Evolutionary conservation across 1,284 basidiomycete genomes (phyloP).

Genomic region (Cutaneotrichosporon cavernicola): DNA sequence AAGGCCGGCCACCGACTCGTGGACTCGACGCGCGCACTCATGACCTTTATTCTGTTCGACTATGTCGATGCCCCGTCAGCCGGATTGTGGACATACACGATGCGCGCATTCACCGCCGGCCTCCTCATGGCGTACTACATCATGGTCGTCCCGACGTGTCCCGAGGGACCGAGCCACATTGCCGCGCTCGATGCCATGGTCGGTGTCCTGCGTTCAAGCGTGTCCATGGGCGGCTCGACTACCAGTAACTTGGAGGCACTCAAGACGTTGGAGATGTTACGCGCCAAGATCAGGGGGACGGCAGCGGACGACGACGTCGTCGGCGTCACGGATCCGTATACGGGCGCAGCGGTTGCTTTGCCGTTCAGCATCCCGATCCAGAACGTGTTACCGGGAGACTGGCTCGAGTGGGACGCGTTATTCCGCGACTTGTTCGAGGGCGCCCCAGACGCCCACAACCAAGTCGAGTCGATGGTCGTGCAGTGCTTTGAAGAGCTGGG

Average conservation of each 20-base stretch:
- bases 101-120: conserved; percentile 21
- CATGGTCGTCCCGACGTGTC: conserved; percentile 41
- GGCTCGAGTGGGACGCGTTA: conserved; percentile 12
- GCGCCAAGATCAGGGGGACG: conserved; percentile 19
- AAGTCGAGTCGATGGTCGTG: conserved; percentile 5
- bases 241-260: conserved; percentile 27
- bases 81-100: conserved; percentile 14
- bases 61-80: conserved; percentile 13
- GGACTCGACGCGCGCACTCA: neutral
- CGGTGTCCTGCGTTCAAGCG: conserved; percentile 21
- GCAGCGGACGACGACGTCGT: conserved; percentile 5
- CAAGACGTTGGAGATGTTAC: conserved; percentile 22
- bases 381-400: conserved; percentile 9
- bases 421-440: conserved; percentile 8
- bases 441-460: neutral
- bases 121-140: conserved; percentile 40
- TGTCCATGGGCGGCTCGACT: conserved; percentile 4
- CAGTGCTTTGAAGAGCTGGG: conserved; percentile 1
- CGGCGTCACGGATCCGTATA: conserved; percentile 5
- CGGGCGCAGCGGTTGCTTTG: neutral
- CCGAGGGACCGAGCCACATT: conserved; percentile 34
- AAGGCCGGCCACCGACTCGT: conserved; percentile 8
- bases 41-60: conserved; percentile 5
- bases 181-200: conserved; percentile 37
- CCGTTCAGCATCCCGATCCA: conserved; percentile 7